A percentile compares a stretch with the other conserved stretches of the same genome.
Evolutionary conservation across 108 stramenopile genomes (phyloP).

Genomic region (Nitzschia sp.): DNA sequence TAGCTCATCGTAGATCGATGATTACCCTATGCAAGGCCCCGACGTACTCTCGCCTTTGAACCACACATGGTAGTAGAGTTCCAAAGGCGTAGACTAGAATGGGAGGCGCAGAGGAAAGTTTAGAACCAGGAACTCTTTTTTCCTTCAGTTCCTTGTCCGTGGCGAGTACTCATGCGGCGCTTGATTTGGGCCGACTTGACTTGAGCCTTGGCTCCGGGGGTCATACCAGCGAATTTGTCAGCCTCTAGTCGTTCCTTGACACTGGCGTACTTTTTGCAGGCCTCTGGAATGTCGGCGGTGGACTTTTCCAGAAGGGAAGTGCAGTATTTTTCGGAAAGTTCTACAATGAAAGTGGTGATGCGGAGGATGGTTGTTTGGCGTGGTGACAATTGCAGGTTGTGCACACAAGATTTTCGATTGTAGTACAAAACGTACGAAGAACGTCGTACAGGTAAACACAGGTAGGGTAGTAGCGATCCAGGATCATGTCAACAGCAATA

Average conservation of each 20-base stretch:
- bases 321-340: conserved; percentile 37
- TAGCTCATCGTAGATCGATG: too few relatives aligned
- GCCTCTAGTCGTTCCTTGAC: conserved; percentile 28
- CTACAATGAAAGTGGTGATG: neutral
- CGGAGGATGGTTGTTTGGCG: too few relatives aligned
- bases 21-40: too few relatives aligned
- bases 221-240: conserved; percentile 31
- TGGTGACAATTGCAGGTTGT: too few relatives aligned
- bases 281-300: conserved; percentile 24
- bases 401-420: too few relatives aligned
- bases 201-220: conserved; percentile 18
- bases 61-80: too few relatives aligned
- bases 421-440: too few relatives aligned
- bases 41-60: too few relatives aligned
- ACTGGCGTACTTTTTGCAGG: conserved; percentile 33
- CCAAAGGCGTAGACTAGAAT: too few relatives aligned
- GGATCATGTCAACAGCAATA: too few relatives aligned
- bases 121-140: conserved; percentile 32
- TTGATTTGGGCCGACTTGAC: conserved; percentile 29
- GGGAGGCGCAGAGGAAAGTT: neutral
- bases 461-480: too few relatives aligned
- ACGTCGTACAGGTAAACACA: too few relatives aligned
- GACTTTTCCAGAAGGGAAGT: conserved; percentile 23
- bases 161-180: conserved; percentile 41
- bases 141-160: conserved; percentile 27